Evolutionary conservation across 1,139 yeast species (phyloP), one percentile per base, ranked within the genome.

Genomic region (Saccharomyces hybrid): DNA sequence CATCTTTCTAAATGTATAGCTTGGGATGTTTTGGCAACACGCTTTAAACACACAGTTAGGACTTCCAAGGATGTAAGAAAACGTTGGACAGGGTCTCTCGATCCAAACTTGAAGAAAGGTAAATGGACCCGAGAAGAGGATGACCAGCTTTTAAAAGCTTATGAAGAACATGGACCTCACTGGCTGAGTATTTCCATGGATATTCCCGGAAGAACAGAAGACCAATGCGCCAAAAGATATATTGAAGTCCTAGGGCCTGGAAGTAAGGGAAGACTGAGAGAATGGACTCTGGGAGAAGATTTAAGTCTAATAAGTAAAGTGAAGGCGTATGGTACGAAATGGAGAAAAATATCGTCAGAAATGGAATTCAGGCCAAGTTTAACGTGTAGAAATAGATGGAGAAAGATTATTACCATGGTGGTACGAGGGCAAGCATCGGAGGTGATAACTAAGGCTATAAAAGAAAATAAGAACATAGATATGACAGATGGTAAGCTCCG

Each of bases 101-200:
- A 89, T 67, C 97, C 97, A 2, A 80, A 78, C 57, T 74, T 91
- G 57, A 81, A 83, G 56, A 86, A 88, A 61, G 98, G 98, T 0
- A 81, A 83, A 64, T 91, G 98, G 98, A 87, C 95, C 0, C 71
- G 77, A n/a, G 86, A 80, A 52, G 98, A 91, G 69, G 97, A 91
- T 71, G 78, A 78, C 32, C 73, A 75, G 48, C 74, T 91, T 49
- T 67, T 85, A 24, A 75, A 76, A 51, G 91, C 95, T 0, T 86
- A 79, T 66, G 74, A 79, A 51, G 79, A 77, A 59, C 78, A 79
- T 68, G 97, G 97, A 0, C 79, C 96, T 0, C 79, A 84, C 46
- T 91, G 98, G 98, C 88, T 87, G 59, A 84, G 84, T 61, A 91
- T 91, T 7, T 83, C 96, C 0, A 73, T 77, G 52, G 84, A 80